Percentiles rank a stretch among this genome's conserved stretches.
These are phyloP conservation scores for Schizochytrium sp. DNA, from an alignment of 108 stramenopile genomes.

Conservation along the genomic window DNA sequence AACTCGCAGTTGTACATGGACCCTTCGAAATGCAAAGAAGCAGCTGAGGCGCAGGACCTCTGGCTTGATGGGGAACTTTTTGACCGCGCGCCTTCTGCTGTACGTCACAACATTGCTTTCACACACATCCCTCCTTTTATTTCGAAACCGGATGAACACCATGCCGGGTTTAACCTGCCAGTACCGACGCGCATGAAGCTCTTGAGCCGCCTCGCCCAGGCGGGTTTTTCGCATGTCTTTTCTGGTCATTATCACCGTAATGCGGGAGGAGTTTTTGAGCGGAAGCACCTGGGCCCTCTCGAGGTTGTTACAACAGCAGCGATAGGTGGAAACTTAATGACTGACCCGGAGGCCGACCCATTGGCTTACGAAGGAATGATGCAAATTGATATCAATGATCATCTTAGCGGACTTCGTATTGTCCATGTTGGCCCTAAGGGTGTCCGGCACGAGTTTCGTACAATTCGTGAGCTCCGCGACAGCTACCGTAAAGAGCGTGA, in stretches of 20 bases:
- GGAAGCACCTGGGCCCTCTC: constrained; percentile 1
- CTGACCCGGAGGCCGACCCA: constrained; percentile 5
- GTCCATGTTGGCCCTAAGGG: constrained; percentile 31
- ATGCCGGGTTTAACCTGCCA: constrained; percentile 37
- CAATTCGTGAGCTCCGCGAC: constrained; percentile 23
- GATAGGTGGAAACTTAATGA: neutral
- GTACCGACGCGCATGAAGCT: neutral
- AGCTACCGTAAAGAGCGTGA: neutral
- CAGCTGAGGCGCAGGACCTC: neutral
- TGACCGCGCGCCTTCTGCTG: no score
- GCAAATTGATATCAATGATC: neutral
- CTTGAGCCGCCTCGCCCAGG: neutral
- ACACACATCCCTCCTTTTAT: constrained; percentile 57
- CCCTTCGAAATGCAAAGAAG: neutral
- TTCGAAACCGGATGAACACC: neutral
- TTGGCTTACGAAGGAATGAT: constrained; percentile 19
- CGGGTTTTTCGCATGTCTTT: neutral
- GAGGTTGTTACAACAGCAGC: constrained; percentile 51
- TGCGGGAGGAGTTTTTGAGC: constrained; percentile 21
- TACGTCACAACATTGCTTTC: neutral
- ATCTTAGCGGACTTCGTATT: constrained; percentile 41
- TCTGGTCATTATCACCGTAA: constrained; percentile 60
- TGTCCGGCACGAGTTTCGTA: constrained; percentile 25
- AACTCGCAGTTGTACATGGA: constrained; percentile 52
- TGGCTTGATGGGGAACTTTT: constrained; percentile 2